A percentile compares a stretch with the other conserved stretches of the same genome.
Conservation (phyloP, 345 rosid genomes). For the Aethionema arabicum region DNA sequence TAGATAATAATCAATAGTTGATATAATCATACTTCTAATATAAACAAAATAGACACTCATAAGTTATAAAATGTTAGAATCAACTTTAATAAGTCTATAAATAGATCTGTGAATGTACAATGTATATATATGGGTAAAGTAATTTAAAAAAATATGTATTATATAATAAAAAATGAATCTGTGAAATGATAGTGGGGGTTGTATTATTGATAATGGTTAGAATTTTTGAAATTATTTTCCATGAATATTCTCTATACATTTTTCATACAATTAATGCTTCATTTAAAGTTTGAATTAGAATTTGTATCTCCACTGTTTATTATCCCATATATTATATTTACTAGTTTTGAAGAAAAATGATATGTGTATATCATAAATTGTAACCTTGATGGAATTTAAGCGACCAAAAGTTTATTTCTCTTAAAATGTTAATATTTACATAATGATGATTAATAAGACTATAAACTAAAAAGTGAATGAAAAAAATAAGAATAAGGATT, state of each 20-base stretch:
- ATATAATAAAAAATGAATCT: slow-evolving; percentile 8
- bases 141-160: too few relatives aligned
- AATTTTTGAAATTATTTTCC: slow-evolving; percentile 21
- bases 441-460: too few relatives aligned
- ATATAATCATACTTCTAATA: neutral
- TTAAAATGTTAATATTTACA: too few relatives aligned
- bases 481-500: too few relatives aligned
- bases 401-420: too few relatives aligned
- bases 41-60: neutral
- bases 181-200: slow-evolving; percentile 2
- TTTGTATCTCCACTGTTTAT: slow-evolving; percentile 13
- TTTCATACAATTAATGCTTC: neutral
- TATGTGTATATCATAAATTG: neutral
- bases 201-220: slow-evolving; percentile 18
- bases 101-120: slow-evolving; percentile 6
- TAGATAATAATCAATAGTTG: neutral
- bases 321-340: neutral
- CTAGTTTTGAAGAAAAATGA: neutral
- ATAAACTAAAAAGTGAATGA: too few relatives aligned
- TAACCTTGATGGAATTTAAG: too few relatives aligned
- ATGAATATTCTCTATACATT: slow-evolving; percentile 15
- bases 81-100: neutral
- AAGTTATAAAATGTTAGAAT: neutral
- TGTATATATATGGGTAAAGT: neutral
- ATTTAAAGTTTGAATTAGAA: slow-evolving; percentile 1